phyloP scores from a whole-genome alignment of 1,284 basidiomycete species.

The Leccinum solheimii region DNA sequence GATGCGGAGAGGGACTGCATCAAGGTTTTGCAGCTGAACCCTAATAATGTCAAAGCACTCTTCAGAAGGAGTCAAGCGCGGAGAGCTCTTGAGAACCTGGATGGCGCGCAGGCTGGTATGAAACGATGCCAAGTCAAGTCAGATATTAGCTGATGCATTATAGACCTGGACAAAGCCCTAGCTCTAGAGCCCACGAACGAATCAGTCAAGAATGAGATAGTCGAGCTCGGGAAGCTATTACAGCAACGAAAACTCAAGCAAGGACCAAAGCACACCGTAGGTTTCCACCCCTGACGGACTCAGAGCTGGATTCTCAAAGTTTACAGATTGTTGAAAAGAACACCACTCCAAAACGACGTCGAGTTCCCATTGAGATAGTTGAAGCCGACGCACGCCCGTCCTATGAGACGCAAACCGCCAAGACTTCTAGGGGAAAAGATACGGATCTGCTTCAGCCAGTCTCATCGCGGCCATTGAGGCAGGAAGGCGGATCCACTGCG shows the following conservation, averaged over 20 bases:
- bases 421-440: constrained; percentile 3
- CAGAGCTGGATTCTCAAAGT: constrained; percentile 5
- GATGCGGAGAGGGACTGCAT: constrained; percentile 77
- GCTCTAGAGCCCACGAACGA: constrained; percentile 58
- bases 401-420: neutral
- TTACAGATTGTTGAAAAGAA: constrained; percentile 9
- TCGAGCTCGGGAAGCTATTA: constrained; percentile 43
- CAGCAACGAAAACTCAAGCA: constrained; percentile 35
- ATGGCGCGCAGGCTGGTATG: constrained; percentile 60
- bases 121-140: neutral
- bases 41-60: constrained; percentile 68
- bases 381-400: constrained; percentile 37
- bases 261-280: constrained; percentile 26
- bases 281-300: constrained; percentile 7
- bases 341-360: constrained; percentile 45
- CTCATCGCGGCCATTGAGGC: constrained; percentile 29
- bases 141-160: constrained; percentile 9
- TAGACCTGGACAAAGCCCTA: constrained; percentile 62
- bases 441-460: constrained; percentile 29
- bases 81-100: constrained; percentile 47
- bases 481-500: constrained; percentile 6
- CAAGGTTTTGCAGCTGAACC: constrained; percentile 50
- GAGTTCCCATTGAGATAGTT: constrained; percentile 70
- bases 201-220: constrained; percentile 57
- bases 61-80: constrained; percentile 74